Conservation (phyloP, 129 eudicot species). For the Scalesia atractyloides region DNA sequence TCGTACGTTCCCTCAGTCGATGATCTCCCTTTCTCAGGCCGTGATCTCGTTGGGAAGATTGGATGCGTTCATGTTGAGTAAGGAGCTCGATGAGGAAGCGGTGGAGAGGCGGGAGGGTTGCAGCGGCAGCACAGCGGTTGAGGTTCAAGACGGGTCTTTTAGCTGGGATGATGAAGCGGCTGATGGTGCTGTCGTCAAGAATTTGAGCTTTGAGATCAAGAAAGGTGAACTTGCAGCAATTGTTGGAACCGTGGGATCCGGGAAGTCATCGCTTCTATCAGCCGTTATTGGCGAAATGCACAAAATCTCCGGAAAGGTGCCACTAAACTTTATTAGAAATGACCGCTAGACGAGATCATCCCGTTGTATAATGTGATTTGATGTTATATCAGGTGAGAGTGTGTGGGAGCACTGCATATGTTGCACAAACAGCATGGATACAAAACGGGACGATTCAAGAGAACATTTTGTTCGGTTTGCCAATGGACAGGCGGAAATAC, state of each 20-base stretch:
- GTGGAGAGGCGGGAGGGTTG: constrained; percentile 67
- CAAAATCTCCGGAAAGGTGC: constrained; percentile 64
- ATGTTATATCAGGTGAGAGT: constrained; percentile 61
- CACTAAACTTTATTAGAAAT: constrained; percentile 5
- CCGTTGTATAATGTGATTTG: constrained; percentile 11
- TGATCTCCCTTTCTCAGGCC: constrained; percentile 90
- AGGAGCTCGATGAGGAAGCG: constrained; percentile 60
- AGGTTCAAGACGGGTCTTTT: constrained; percentile 59
- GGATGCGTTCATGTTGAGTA: constrained; percentile 68
- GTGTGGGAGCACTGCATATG: constrained; percentile 89
- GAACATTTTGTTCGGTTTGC: constrained; percentile 73
- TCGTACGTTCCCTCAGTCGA: constrained; percentile 79
- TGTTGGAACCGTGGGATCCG: constrained; percentile 87
- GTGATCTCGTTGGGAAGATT: constrained; percentile 77
- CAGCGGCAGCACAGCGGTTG: constrained; percentile 53
- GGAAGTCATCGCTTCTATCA: constrained; percentile 73
- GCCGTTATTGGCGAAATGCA: constrained; percentile 82
- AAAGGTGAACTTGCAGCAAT: constrained; percentile 71
- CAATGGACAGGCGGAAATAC: constrained; percentile 66
- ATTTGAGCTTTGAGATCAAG: constrained; percentile 45
- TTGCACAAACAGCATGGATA: constrained; percentile 91
- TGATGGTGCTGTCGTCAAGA: constrained; percentile 46
- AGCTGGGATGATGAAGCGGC: constrained; percentile 78
- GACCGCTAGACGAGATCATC: not conserved
- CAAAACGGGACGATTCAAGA: constrained; percentile 74